Evolutionary conservation across 2,329 filamentous ascomycete genomes (phyloP), one percentile per base, ranked within the genome.

Genomic region (Fusarium sp.): DNA sequence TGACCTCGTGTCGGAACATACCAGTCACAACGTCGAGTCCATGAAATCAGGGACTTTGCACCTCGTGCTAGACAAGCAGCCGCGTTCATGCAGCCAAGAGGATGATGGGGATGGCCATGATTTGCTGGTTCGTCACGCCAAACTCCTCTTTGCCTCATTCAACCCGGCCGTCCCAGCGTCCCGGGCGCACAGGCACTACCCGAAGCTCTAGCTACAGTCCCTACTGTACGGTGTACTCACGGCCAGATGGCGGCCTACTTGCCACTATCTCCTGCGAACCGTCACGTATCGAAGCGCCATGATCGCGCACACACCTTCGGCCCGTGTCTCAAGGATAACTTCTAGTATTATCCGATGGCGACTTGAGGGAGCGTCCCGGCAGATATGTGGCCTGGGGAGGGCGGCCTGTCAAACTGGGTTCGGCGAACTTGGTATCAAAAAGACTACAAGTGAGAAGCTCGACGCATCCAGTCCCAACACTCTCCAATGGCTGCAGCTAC

Each of bases 161-260:
- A 38, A 52, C 16, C 42, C 60, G 16, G 16, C 37, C 29, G 56
- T 63, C 63, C 64, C 63, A 69, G 58, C 65, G 59, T 66, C 35
- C 61, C 35, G 62, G 59, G 42, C 64, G 65, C 70, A 73, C 69
- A 72, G 60, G 68, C 62, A 66, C 40, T 38, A 47, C 52, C 64
- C 60, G 54, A 52, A 24, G 29, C 45, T 62, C 24, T 37, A 57
- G 50, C n/a, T 57, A 37, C 62, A n/a, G 45, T 50, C 45, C 45
- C 22, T 52, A 52, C 47, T n/a, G 14, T 61, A 62, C 54, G 67
- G n/a, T n/a, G n/a, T n/a, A n/a, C n/a, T n/a, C 35, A 34, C 52
- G 56, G 35, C 27, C 45, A 64, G 64, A 68, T 69, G 47, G n/a
- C 11, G 24, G 14, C 38, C 24, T 37, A 31, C 57, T 64, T 47